A percentile compares a stretch with the other conserved stretches of the same genome.
These are phyloP conservation scores for Pichia manshurica DNA, from an alignment of 805 yeast species.

Conservation along the genomic window DNA sequence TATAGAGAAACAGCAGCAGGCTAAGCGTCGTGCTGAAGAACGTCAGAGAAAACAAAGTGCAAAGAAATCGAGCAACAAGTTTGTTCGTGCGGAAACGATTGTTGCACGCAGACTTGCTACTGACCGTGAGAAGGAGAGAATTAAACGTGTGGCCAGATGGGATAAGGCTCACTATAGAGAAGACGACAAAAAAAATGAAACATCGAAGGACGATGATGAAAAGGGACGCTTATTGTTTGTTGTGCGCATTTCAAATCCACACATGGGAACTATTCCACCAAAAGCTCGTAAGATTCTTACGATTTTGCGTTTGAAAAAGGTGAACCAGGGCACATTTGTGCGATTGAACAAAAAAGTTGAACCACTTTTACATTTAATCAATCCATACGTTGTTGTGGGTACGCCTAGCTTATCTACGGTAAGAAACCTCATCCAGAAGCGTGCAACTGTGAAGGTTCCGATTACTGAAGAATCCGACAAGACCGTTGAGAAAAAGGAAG, in stretches of 20 bases:
- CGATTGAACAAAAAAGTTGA: constrained; percentile 53
- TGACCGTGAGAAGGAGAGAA: constrained; percentile 62
- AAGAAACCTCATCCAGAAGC: constrained; percentile 68
- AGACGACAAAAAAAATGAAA: constrained; percentile 24
- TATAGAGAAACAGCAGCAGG: constrained; percentile 65
- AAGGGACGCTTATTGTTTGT: constrained; percentile 53
- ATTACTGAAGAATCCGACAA: constrained; percentile 16
- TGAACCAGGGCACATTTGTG: constrained; percentile 68
- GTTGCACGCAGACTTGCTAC: constrained; percentile 61
- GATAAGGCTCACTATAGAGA: constrained; percentile 33
- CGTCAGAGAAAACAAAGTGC: constrained; percentile 39
- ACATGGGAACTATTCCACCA: constrained; percentile 58
- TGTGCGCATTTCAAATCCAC: constrained; percentile 61
- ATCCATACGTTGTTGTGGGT: constrained; percentile 72
- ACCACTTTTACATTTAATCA: constrained; percentile 59
- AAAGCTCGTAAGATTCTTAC: constrained; percentile 55
- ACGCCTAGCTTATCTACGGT: constrained; percentile 67
- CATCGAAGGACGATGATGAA: constrained; percentile 17
- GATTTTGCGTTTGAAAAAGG: constrained; percentile 53
- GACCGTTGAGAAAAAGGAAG: constrained; percentile 16
- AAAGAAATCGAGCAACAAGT: constrained; percentile 42
- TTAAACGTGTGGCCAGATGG: constrained; percentile 53
- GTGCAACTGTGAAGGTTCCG: constrained; percentile 50
- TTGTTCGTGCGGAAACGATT: constrained; percentile 69
- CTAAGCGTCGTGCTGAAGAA: constrained; percentile 44